These are phyloP conservation scores for Akanthomyces uredinophilus DNA, from an alignment of 2,329 filamentous ascomycete genomes.

Conservation along the genomic window DNA sequence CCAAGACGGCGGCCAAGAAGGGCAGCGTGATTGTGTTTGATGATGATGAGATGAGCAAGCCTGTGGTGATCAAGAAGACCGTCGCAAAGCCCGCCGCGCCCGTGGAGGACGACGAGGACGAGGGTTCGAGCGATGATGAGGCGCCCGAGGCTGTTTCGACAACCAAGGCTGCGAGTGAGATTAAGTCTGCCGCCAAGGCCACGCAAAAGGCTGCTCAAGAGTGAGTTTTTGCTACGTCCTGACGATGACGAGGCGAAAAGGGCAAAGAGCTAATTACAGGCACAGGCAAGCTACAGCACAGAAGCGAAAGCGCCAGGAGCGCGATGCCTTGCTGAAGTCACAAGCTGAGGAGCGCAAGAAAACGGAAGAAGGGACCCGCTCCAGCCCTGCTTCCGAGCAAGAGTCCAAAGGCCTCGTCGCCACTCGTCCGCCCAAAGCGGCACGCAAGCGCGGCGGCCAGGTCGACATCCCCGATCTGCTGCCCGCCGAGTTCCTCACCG, in stretches of 20 bases:
- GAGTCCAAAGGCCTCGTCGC: constrained; percentile 17
- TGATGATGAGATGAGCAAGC: constrained; percentile 26
- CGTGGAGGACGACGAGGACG: constrained; percentile 32
- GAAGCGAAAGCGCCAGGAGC: constrained; percentile 52
- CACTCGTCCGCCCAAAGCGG: neutral
- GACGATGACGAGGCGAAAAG: no score
- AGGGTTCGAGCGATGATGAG: constrained; percentile 46
- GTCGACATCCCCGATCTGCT: constrained; percentile 39
- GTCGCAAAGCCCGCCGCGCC: constrained; percentile 15
- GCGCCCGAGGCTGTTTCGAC: constrained; percentile 57
- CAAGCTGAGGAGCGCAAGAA: constrained; percentile 52
- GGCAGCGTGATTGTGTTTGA: constrained; percentile 32
- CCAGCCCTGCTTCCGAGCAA: constrained; percentile 19
- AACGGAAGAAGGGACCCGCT: constrained; percentile 24
- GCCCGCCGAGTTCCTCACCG: constrained; percentile 48
- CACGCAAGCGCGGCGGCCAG: constrained; percentile 1
- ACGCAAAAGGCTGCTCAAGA: constrained; percentile 46
- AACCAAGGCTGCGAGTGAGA: constrained; percentile 40
- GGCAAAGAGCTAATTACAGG: neutral
- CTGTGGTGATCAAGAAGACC: constrained; percentile 15
- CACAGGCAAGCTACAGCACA: constrained; percentile 44
- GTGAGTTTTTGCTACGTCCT: constrained; percentile 34
- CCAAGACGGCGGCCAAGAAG: constrained; percentile 4
- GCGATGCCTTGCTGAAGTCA: constrained; percentile 48
- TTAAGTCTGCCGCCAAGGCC: constrained; percentile 41